Evolutionary conservation across 2,329 filamentous ascomycete genomes (phyloP).

Genomic region (Xylaria polymorpha): DNA sequence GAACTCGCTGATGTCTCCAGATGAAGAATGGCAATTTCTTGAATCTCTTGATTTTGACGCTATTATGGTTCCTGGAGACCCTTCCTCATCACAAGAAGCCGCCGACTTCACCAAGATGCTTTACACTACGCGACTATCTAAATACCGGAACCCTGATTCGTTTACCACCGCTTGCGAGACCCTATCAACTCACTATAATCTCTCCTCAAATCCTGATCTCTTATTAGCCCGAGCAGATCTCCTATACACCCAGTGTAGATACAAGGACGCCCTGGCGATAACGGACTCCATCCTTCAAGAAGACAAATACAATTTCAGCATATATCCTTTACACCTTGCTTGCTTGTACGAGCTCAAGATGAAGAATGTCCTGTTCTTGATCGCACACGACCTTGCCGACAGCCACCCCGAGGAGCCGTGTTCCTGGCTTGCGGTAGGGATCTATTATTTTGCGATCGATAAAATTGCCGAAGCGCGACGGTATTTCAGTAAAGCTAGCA

Average conservation of each 20-base stretch:
- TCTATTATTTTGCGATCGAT: constrained; percentile 90
- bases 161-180: constrained; percentile 90
- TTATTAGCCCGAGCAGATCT: constrained; percentile 90
- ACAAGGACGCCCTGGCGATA: constrained; percentile 84
- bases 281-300: constrained; percentile 84
- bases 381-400: constrained; percentile 92
- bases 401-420: constrained; percentile 90
- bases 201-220: constrained; percentile 87
- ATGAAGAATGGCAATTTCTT: constrained; percentile 90
- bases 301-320: constrained; percentile 88
- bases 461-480: constrained; percentile 93
- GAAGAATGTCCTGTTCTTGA: constrained; percentile 89
- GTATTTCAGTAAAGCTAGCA: constrained; percentile 96
- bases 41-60: constrained; percentile 91
- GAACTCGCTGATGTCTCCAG: constrained; percentile 89
- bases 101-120: constrained; percentile 95
- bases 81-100: constrained; percentile 81
- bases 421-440: constrained; percentile 92
- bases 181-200: constrained; percentile 91
- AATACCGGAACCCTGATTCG: constrained; percentile 87
- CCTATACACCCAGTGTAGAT: constrained; percentile 93
- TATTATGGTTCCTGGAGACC: constrained; percentile 73
- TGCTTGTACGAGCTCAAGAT: constrained; percentile 88
- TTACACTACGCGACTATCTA: constrained; percentile 94
- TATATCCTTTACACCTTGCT: constrained; percentile 91